Evolutionary conservation across 176 grass and related monocot species (phyloP).

Genomic region (Alopecurus myosuroides): DNA sequence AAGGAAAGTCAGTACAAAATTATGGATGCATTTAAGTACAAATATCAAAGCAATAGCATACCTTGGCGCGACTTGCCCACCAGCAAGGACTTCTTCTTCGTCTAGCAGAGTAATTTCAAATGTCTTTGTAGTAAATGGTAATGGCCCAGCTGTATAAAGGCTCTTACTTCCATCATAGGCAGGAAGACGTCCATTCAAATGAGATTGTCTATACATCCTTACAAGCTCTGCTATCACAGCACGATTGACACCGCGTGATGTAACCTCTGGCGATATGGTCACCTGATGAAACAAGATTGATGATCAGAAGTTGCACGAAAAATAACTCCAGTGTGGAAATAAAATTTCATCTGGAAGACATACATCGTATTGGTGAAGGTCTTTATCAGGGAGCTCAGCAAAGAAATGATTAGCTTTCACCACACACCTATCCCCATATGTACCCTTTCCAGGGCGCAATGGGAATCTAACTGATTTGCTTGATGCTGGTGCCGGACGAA

Average conservation of each 20-base stretch:
- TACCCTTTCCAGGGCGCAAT: slow-evolving; percentile 81
- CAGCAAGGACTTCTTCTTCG: slow-evolving; percentile 51
- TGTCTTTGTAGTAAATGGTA: slow-evolving; percentile 70
- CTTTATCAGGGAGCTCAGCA: slow-evolving; percentile 86
- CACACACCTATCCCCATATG: slow-evolving; percentile 72
- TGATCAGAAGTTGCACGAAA: slow-evolving; percentile 20
- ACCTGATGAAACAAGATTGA: slow-evolving; percentile 44
- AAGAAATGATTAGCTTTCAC: slow-evolving; percentile 99
- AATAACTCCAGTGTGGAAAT: not conserved
- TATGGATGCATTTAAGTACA: not conserved
- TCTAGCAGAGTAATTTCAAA: slow-evolving; percentile 82
- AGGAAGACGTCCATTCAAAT: slow-evolving; percentile 70
- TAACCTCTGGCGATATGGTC: slow-evolving; percentile 80
- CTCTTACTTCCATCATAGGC: slow-evolving; percentile 93
- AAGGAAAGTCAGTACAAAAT: slow-evolving; percentile 13
- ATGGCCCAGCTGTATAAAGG: slow-evolving; percentile 84
- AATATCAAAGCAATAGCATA: slow-evolving; percentile 8
- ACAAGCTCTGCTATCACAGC: slow-evolving; percentile 86
- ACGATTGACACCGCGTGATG: slow-evolving; percentile 83
- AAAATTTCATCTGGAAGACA: slow-evolving; percentile 2
- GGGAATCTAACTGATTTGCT: slow-evolving; percentile 85
- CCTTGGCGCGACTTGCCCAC: slow-evolving; percentile 49
- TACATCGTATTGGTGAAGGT: slow-evolving; percentile 96
- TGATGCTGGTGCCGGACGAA: slow-evolving; percentile 54
- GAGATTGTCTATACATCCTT: slow-evolving; percentile 48